Evolutionary conservation across 176 grass and related monocot genomes (phyloP), one percentile per base, ranked within the genome.

Genomic region (Lolium rigidum): DNA sequence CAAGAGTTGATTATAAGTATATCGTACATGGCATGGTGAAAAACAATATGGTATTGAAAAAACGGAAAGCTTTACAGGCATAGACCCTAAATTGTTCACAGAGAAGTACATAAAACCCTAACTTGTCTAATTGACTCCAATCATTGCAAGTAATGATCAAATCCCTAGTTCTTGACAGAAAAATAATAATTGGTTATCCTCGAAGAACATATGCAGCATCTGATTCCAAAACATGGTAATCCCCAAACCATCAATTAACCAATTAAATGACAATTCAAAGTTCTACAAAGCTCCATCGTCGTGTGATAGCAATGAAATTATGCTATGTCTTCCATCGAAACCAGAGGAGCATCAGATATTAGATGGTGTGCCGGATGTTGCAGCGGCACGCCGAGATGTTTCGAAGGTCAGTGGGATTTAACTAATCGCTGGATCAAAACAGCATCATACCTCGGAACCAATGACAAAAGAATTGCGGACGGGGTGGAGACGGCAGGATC

Each of bases 391-490:
- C 21, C 10, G 4, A 13, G 59, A 62, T 24, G 59, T 8, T 66
- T 14, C 2, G 62, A 65, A 65, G 62, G 62, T 56, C 12, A 26
- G 46, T 48, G 71, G 46, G 46, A 74, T 25, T 51, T 14, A 44
- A 51, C 72, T 51, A 75, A 75, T 75, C 72, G 47, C 22, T 28
- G 72, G 72, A 75, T 52, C 48, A 52, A 50, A 31, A 52, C 47
- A 52, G 17, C 72, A 15, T 31, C 72, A 31, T 75, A 75, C 72
- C 72, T 75, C 72, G 52, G 24, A 75, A 31, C 72, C 72, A 75
- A 75, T 52, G 47, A 8, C 15, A 22, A 28, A 28, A 17, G 72
- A 52, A 47, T 66, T 31, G 47, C 47, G 72, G 72, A 17, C 48
- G 47, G 46, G 46, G 47, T 9, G 48, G 46, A 75, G 22, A 52